Evolutionary conservation across 345 rosid genomes (phyloP).

Genomic region (Diplotaxis tenuifolia): DNA sequence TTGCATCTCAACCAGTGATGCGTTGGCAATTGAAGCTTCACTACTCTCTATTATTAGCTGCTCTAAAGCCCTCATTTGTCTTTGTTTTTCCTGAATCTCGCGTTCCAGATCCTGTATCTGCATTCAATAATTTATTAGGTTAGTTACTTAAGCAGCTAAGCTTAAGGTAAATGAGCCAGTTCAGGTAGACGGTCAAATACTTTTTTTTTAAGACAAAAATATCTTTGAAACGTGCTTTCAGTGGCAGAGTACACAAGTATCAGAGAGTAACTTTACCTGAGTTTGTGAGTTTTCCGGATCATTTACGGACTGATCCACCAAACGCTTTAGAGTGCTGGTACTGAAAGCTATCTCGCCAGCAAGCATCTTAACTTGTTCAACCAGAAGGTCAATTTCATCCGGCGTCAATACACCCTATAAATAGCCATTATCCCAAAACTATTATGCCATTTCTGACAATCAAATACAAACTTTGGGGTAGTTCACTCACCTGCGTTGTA

Average conservation of each 20-base stretch:
- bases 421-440: conserved; percentile 14
- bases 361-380: conserved; percentile 98
- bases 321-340: conserved; percentile 90
- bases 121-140: conserved; percentile 19
- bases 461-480: conserved; percentile 15
- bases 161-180: no score
- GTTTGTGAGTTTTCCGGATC: conserved; percentile 82
- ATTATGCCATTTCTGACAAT: conserved; percentile 11
- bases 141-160: conserved; percentile 3
- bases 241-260: not conserved
- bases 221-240: not conserved
- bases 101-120: conserved; percentile 82
- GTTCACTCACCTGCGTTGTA: conserved; percentile 54
- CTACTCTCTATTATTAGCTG: conserved; percentile 86
- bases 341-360: conserved; percentile 97
- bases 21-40: conserved; percentile 90
- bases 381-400: conserved; percentile 96
- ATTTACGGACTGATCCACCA: conserved; percentile 83
- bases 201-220: not conserved
- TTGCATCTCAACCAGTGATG: conserved; percentile 93
- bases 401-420: conserved; percentile 70
- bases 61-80: conserved; percentile 85
- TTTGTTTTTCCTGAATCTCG: conserved; percentile 87
- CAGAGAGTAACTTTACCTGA: conserved; percentile 49
- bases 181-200: not conserved